Evolutionary conservation across 495 filamentous ascomycete genomes (phyloP), one percentile per base, ranked within the genome.

Genomic region (Aspergillus avenaceus): DNA sequence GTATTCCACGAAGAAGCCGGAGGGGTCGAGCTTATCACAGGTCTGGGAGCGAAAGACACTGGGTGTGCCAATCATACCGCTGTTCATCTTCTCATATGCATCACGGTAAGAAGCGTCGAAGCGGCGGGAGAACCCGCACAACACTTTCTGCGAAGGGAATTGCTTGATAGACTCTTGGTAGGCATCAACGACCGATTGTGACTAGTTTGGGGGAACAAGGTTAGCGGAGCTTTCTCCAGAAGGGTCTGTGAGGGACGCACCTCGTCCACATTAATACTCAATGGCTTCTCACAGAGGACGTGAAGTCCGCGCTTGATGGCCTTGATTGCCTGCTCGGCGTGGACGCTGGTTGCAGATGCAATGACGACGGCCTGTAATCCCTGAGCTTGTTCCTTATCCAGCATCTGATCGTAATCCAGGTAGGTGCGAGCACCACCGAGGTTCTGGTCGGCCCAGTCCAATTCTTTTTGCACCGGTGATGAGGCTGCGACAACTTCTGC

Each of bases 1-100:
- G 60, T 82, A 82, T 3, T 68, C 71, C 24, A 83, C 75, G 50
- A 78, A 82, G 67, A 80, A 80, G 0, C 78, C 78, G 22, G 60
- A 61, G 0, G 77, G 76, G 32, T 82, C 79, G 31, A 74, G 69
- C 54, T 74, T 78, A 52, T 83, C 80, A 59, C 79, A 82, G 1
- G 77, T 82, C 59, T 83, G 78, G 36, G 64, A 71, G 57, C 79
- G 78, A 38, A 83, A 65, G 24, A 82, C 70, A 4, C 71, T 70
- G 5, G 79, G 71, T 2, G 62, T 58, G 23, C 80, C 78, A 43
- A 83, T 80, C 0, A 26, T 14, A 14, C 24, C 41, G 24, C 19
- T 8, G 6, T 8, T 16, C 11, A 28, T 28, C 12, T 44, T 44
- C 1, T 16, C 26, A 18, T 63, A 62, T 12, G 78, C 79, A 41